Base-by-base conservation (phyloP, 805 yeast species). In the Wickerhamiella slavikovae region DNA sequence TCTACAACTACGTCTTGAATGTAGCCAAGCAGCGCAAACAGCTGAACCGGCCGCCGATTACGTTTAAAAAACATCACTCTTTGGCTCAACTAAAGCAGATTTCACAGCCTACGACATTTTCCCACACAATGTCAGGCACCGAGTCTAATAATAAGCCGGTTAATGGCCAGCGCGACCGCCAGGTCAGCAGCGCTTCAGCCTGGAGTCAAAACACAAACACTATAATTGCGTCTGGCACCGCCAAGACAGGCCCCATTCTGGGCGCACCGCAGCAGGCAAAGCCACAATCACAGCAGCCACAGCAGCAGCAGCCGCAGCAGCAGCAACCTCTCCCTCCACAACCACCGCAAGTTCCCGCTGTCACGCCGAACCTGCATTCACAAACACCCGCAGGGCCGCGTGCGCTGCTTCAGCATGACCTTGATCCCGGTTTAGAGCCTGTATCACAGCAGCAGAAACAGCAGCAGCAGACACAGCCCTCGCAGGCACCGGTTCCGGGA, bases 1-100 rank as follows among this genome's bases (percentile, higher is more conserved):
- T 85, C 32, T 78, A 73, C 54, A 62, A 68, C 25, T 78, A 67
- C 44, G 58, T 85, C 30, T 44, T 68, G 38, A 40, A 38, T 7
- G 43, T 48, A 22, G 49, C 53, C 18, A 40, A 38, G 27, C 28
- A 39, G 12, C 37, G 34, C 25, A 35, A 37, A 30, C 25, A 30
- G 8, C 44, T 54, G 19, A 53, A 52, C 32, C 38, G 58, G 11
- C 40, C 48, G n/a, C 44, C 42, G 13, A 44, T 46, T 20, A 29
- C 36, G 21, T 51, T 48, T 36, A 39, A 34, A 19, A 50, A 49
- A 37, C 57, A 54, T 29, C 49, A 51, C 3, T 31, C 52, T 5
- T 29, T 45, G 24, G 13, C 28, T 12, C 28, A 17, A 17, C n/a
- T n/a, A n/a, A 26, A 26, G 15, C 17, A 19, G 22, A 17, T 21